Conservation (phyloP, 2,329 filamentous ascomycete species). For the Arthroderma sp. region DNA sequence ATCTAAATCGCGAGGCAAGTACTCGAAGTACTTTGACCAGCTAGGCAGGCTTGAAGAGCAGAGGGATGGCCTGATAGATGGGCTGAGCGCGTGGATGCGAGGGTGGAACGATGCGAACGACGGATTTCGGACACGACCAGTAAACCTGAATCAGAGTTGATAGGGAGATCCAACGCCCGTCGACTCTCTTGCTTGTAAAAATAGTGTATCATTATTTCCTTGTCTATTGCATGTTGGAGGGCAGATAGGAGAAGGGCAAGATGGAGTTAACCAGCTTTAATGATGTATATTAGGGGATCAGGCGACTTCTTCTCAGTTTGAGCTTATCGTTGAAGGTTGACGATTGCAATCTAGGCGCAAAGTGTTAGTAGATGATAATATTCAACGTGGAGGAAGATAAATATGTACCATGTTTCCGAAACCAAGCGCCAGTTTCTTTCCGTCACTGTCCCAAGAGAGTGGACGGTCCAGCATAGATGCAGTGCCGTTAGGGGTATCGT, state of each 20-base stretch:
- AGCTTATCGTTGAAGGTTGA: slow-evolving; percentile 30
- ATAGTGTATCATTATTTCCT: background rate
- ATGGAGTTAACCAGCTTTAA: background rate
- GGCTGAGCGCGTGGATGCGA: slow-evolving; percentile 33
- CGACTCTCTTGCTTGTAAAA: background rate
- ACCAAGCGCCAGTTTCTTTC: slow-evolving; percentile 42
- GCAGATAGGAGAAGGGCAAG: background rate
- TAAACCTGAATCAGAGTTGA: slow-evolving; percentile 34
- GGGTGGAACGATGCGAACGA: slow-evolving; percentile 35
- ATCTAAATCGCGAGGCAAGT: slow-evolving; percentile 8
- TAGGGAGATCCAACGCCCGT: background rate
- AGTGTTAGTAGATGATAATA: background rate
- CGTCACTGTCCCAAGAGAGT: slow-evolving; percentile 43
- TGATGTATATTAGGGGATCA: background rate
- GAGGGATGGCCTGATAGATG: slow-evolving; percentile 25
- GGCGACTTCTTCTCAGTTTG: background rate
- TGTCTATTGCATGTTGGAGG: background rate
- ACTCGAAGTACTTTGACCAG: slow-evolving; percentile 3
- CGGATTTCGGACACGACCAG: slow-evolving; percentile 36
- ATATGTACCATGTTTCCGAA: slow-evolving; percentile 37
- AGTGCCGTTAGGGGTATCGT: slow-evolving; percentile 18
- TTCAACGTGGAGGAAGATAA: background rate
- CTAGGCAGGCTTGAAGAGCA: slow-evolving; percentile 14
- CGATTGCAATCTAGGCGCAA: slow-evolving; percentile 20
- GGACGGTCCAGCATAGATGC: slow-evolving; percentile 31